Conservation (phyloP, 352 stramenopile genomes). For the Thraustotheca clavata region DNA sequence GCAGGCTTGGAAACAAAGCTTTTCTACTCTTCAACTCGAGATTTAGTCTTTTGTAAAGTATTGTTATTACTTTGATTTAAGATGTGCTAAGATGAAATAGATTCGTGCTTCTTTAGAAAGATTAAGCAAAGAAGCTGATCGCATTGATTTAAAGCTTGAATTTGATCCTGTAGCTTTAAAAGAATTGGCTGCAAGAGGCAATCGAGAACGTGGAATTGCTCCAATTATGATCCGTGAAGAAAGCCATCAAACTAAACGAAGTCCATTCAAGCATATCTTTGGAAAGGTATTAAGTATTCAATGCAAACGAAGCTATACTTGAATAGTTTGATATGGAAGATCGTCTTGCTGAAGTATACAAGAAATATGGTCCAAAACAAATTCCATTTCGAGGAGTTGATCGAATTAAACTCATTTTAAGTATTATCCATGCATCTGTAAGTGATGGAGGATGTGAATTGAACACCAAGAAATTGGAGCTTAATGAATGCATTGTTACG, state of each 20-base stretch:
- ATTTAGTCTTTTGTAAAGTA: slow-evolving; percentile 75
- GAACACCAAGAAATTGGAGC: slow-evolving; percentile 38
- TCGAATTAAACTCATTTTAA: slow-evolving; percentile 65
- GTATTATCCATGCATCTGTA: slow-evolving; percentile 49
- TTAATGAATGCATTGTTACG: slow-evolving; percentile 46
- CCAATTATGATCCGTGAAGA: slow-evolving; percentile 52
- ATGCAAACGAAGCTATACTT: background rate
- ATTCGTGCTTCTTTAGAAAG: slow-evolving; percentile 48
- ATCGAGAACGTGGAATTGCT: slow-evolving; percentile 49
- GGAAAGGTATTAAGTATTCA: slow-evolving; percentile 29
- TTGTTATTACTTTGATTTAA: background rate
- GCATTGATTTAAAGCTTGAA: slow-evolving; percentile 74
- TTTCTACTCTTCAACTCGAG: slow-evolving; percentile 62
- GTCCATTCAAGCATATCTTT: slow-evolving; percentile 62
- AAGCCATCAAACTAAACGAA: slow-evolving; percentile 37
- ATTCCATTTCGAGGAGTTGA: slow-evolving; percentile 65
- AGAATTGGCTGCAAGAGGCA: slow-evolving; percentile 42
- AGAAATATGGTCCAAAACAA: slow-evolving; percentile 57
- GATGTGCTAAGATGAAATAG: background rate
- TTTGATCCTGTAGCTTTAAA: slow-evolving; percentile 51
- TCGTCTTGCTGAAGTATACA: slow-evolving; percentile 48
- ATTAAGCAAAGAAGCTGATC: slow-evolving; percentile 58
- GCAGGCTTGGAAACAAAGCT: slow-evolving; percentile 79
- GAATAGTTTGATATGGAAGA: slow-evolving; percentile 46
- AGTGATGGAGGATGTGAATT: slow-evolving; percentile 52